Base-by-base conservation (phyloP, 352 stramenopile species). In the Thalassiosira mediterranea region DNA sequence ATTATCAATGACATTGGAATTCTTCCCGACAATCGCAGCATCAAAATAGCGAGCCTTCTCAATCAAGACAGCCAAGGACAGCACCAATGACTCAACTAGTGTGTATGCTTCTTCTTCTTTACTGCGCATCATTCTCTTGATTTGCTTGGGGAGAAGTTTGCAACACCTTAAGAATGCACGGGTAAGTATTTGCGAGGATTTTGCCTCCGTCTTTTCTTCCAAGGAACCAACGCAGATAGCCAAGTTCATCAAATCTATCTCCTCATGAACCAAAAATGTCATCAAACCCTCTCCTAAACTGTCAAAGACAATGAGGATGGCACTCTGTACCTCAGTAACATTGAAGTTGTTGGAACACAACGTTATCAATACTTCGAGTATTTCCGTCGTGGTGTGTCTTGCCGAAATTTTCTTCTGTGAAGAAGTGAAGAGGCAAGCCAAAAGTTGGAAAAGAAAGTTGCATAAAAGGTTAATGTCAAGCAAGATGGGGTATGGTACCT, bases 81-180 rank as follows among this genome's bases (percentile, higher is more conserved):
- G n/a, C 28, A 73, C 31, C 26, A 69, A 44, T 28, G 28, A 49
- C 31, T 68, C 49, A 15, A 76, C 34, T 31, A 19, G 63, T 8
- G 4, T 37, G 19, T n/a, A 23, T 42, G 46, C 42, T 53, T 15
- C 19, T 17, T 56, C 29, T 37, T 52, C 21, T 3, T 56, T 69
- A 21, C 38, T 72, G 42, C 65, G 51, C 1, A 71, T 29, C 23
- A 69, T 57, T 40, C 56, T 70, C 54, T 82, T 82, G 4, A 82
- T 38, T 10, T 21, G 32, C 31, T 71, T 76, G 40, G 73, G 73
- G 51, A 77, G 34, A 23, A 82, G 15, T 40, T 60, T 44, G 40
- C 65, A 82, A 42, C 65, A 74, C 59, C 73, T 31, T 25, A 82
- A 26, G 46, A 82, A 73, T 13, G 53, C 34, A 31, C 73, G 42